Evolutionary conservation across 2,329 filamentous ascomycete genomes (phyloP).

Genomic region (Uncinocarpus reesii): DNA sequence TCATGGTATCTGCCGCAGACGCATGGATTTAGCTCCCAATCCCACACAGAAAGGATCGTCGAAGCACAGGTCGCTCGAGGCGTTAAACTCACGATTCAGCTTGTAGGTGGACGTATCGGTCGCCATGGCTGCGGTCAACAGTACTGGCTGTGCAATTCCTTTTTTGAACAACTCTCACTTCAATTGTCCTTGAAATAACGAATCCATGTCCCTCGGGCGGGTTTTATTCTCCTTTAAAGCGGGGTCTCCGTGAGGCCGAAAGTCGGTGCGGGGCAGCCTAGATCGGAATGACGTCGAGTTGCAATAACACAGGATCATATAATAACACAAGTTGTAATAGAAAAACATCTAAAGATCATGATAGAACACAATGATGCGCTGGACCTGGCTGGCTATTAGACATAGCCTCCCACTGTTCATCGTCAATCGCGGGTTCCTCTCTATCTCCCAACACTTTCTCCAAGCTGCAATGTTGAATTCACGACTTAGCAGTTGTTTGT

Average conservation of each 20-base stretch:
- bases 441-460: too few species aligned
- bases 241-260: neutral
- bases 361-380: neutral
- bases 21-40: conserved; percentile 18
- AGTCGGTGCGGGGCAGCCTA: neutral
- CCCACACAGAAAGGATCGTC: neutral
- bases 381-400: too few species aligned
- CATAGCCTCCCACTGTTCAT: too few species aligned
- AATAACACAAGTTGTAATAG: neutral
- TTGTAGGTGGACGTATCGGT: conserved; percentile 55
- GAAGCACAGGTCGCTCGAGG: conserved; percentile 16
- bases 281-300: neutral
- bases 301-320: too few species aligned
- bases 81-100: conserved; percentile 48
- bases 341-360: too few species aligned
- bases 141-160: too few species aligned
- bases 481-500: too few species aligned
- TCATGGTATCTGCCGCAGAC: conserved; percentile 47
- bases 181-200: neutral
- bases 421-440: too few species aligned
- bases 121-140: conserved; percentile 30
- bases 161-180: neutral
- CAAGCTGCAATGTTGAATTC: too few species aligned
- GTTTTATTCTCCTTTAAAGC: neutral
- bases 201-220: neutral